Conservation (phyloP, 2,329 filamentous ascomycete species). For the Arthroderma uncinatum region DNA sequence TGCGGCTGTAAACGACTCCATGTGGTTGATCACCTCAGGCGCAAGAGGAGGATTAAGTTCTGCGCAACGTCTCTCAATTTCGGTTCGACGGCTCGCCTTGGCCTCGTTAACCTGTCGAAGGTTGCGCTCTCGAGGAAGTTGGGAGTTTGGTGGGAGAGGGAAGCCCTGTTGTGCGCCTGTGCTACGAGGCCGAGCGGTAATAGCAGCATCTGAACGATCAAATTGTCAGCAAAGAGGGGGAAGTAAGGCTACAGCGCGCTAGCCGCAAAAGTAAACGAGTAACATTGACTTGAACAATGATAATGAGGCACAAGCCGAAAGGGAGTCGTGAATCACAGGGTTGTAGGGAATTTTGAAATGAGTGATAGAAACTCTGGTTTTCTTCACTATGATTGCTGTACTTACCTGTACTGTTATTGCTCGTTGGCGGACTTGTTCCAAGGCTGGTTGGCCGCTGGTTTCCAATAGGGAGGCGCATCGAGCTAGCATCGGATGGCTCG, state of each 20-base stretch:
- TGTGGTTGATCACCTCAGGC: constrained; percentile 52
- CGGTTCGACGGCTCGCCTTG: constrained; percentile 52
- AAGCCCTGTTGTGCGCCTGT: not conserved
- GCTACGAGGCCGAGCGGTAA: not conserved
- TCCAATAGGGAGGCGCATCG: not conserved
- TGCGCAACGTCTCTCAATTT: constrained; percentile 61
- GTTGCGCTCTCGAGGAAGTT: constrained; percentile 39
- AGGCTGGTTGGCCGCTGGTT: not conserved
- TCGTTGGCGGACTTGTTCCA: not conserved
- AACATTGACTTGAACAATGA: not conserved
- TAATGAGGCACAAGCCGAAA: not conserved
- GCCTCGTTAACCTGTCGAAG: constrained; percentile 52
- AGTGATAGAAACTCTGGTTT: not conserved
- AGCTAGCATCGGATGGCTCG: not conserved
- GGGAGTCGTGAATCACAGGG: too few species aligned
- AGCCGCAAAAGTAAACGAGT: not conserved
- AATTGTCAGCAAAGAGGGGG: not conserved
- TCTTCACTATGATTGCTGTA: not conserved
- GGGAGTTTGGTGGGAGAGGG: constrained; percentile 2
- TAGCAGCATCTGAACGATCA: not conserved
- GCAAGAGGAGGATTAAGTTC: constrained; percentile 55
- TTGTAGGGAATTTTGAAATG: not conserved
- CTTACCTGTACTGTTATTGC: not conserved
- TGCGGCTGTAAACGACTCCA: constrained; percentile 63
- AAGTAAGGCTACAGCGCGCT: not conserved